phyloP scores from a whole-genome alignment of 805 yeast genomes.

The Starmerella khaoyaiensis region DNA sequence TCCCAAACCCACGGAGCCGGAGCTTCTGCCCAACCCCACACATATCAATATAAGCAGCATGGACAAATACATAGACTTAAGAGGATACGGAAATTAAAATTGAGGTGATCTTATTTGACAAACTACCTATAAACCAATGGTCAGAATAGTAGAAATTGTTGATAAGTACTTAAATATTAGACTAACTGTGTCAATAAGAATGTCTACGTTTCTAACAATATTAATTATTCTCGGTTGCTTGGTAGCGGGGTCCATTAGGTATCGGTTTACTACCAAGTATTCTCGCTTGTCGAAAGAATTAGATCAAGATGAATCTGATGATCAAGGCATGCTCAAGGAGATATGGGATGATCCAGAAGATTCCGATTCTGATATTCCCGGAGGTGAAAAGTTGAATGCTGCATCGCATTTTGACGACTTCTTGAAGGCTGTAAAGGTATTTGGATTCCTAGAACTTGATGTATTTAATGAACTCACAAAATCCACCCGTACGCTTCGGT shows the following conservation, averaged over 20 bases:
- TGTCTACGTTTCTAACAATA: slow-evolving; percentile 20
- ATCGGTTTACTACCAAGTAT: slow-evolving; percentile 50
- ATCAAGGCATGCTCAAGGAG: slow-evolving; percentile 35
- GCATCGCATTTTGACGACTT: slow-evolving; percentile 77
- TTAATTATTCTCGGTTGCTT: slow-evolving; percentile 26
- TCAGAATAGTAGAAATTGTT: no score
- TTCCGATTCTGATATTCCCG: slow-evolving; percentile 26
- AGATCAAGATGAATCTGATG: slow-evolving; percentile 21
- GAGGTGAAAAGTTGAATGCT: slow-evolving; percentile 33
- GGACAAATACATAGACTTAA: no score
- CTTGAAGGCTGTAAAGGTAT: slow-evolving; percentile 77
- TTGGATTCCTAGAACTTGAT: slow-evolving; percentile 80
- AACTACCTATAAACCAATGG: no score
- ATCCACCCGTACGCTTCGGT: slow-evolving; percentile 76
- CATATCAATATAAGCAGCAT: not conserved
- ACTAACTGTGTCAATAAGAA: slow-evolving; percentile 11
- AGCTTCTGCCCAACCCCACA: no score
- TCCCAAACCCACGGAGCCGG: no score
- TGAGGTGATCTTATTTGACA: no score
- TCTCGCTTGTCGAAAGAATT: slow-evolving; percentile 40
- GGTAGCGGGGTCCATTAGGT: slow-evolving; percentile 41
- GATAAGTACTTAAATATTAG: slow-evolving; percentile 6
- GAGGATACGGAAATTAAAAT: no score
- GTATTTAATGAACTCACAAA: slow-evolving; percentile 89
- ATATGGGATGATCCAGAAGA: slow-evolving; percentile 27